A percentile compares a stretch with the other conserved stretches of the same genome.
phyloP scores from a whole-genome alignment of 2,329 filamentous ascomycete genomes.

The Zasmidium angulare region DNA sequence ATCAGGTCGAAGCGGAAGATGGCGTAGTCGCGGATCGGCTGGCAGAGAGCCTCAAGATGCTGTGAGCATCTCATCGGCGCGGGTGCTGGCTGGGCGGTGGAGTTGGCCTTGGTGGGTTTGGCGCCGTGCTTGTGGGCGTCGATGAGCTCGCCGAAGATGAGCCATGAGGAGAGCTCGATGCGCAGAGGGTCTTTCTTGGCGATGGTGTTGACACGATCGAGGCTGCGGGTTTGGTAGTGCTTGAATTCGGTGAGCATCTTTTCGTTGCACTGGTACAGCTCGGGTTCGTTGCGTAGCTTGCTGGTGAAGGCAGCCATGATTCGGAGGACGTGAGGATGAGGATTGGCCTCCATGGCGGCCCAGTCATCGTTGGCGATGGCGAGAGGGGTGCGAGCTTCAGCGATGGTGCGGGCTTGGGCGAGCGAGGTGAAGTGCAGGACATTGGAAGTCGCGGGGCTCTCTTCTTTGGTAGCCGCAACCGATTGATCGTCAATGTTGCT shows the following conservation, averaged over 20 bases:
- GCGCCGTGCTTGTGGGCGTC: neutral
- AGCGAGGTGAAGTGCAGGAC: neutral
- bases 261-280: no score
- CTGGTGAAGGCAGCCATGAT: constrained; percentile 3
- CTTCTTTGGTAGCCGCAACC: no score
- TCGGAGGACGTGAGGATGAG: neutral
- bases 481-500: no score
- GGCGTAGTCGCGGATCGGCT: constrained; percentile 4
- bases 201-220: neutral
- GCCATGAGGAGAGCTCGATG: neutral
- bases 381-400: neutral
- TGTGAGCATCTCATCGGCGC: neutral
- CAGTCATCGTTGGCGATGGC: neutral
- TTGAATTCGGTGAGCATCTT: no score
- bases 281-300: neutral
- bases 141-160: neutral
- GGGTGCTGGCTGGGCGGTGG: no score
- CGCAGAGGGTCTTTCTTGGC: neutral
- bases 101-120: neutral
- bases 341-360: neutral
- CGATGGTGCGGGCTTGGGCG: neutral
- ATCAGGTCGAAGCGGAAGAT: constrained; percentile 5
- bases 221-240: neutral
- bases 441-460: neutral
- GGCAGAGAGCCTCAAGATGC: neutral